Evolutionary conservation across 345 rosid genomes (phyloP), one percentile per base, ranked within the genome.

Genomic region (Boechera retrofracta): DNA sequence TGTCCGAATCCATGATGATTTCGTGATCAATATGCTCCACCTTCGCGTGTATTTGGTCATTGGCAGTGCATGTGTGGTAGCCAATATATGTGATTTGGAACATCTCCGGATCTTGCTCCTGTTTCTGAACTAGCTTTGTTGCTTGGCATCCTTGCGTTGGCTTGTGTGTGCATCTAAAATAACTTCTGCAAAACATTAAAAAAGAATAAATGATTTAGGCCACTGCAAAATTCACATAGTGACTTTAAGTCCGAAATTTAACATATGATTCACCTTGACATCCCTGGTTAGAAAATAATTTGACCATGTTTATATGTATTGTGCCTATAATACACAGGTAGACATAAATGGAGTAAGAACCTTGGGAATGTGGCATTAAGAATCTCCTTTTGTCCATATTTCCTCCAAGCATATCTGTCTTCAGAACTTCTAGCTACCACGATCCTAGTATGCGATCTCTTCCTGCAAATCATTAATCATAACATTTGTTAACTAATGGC

Each of bases 151-250:
- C 91, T 56, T 79, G 88, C 39, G 85, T 92, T 59, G 82, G 63
- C 87, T 94, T 94, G 73, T 85, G 86, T 2, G 90, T 88, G 88
- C 97, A 94, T 74, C 98, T 85, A 32, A 82, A 94, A 87, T 94
- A 94, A 61, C 88, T 89, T 89, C 98, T 94, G 89, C 29, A 51
- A 6, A 78, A 72, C 64, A 70, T 51, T 5, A 38, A 31, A 62
- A 75, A 63, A 53, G 10, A 48, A 45, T 47, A 69, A 10, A 33
- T 12, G 49, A 62, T 69, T 69, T 76, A 76, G 70, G n/a, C 48
- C 74, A 67, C 6, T 5, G n/a, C 8, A 26, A 26, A 58, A 58
- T 42, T 56, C 53, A 35, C 47, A 59, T 38, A 67, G 15, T n/a
- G 45, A 35, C 6, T 32, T 13, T 4, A 12, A 33, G 39, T 51